Conservation (phyloP, 495 filamentous ascomycete genomes). For the Polyplosphaeria fusca region DNA sequence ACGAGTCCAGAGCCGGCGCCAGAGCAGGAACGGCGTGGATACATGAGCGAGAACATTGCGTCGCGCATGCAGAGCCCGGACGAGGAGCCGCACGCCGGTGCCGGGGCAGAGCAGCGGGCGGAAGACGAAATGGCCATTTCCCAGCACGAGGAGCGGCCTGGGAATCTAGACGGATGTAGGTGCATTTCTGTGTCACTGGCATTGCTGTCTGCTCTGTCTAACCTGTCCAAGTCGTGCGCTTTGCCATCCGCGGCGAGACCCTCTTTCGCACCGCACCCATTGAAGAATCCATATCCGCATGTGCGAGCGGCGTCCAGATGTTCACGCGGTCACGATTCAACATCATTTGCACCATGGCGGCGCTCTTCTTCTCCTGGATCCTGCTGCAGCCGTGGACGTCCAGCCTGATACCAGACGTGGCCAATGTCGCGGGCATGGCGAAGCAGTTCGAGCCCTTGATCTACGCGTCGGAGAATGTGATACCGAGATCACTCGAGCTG, state of each 20-base stretch:
- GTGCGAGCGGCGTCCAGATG: conserved; percentile 55
- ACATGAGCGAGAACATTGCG: conserved; percentile 14
- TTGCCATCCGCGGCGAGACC: conserved; percentile 79
- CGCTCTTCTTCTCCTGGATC: conserved; percentile 58
- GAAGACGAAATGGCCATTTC: conserved; percentile 24
- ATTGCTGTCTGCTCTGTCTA: conserved; percentile 29
- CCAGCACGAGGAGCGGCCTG: conserved; percentile 35
- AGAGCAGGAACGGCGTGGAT: conserved; percentile 23
- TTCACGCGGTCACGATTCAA: conserved; percentile 64
- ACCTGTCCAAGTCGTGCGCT: conserved; percentile 70
- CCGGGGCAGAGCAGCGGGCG: conserved; percentile 4
- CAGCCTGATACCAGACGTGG: conserved; percentile 75
- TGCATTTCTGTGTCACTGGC: conserved; percentile 1
- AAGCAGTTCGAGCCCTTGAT: conserved; percentile 88
- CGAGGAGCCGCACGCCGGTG: conserved; percentile 15
- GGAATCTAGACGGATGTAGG: conserved; percentile 55
- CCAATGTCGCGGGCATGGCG: conserved; percentile 83
- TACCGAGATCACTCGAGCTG: conserved; percentile 76
- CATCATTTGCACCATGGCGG: conserved; percentile 54
- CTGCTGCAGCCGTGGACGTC: conserved; percentile 64
- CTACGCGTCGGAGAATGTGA: conserved; percentile 84
- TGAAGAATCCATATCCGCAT: conserved; percentile 63
- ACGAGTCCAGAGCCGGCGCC: conserved; percentile 47
- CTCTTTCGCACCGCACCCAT: conserved; percentile 83
- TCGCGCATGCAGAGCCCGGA: conserved; percentile 25